These are phyloP conservation scores for Borovskyia barvae DNA, from an alignment of 208 protist genomes.

Conservation along the genomic window DNA sequence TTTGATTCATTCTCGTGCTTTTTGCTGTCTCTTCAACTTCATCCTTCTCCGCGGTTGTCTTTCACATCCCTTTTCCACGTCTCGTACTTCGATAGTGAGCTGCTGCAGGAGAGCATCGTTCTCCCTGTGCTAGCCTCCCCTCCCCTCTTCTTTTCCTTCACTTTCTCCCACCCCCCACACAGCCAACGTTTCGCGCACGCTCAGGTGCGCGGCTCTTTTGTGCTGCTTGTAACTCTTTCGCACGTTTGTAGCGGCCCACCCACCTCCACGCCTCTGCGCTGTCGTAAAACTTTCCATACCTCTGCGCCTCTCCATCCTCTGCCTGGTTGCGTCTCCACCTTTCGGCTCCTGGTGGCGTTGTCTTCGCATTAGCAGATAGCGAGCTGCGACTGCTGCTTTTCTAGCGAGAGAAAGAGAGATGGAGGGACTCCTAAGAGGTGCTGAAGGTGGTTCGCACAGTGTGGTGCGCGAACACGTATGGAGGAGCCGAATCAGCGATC, in stretches of 20 bases:
- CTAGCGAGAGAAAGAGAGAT: too few relatives aligned
- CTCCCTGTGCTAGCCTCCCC: not conserved
- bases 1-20: not conserved
- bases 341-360: too few relatives aligned
- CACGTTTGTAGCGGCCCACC: too few relatives aligned
- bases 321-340: too few relatives aligned
- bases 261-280: too few relatives aligned
- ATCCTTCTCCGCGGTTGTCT: not conserved
- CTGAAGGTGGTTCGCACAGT: conserved; percentile 10
- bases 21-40: not conserved
- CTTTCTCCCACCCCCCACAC: too few relatives aligned
- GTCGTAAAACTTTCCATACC: too few relatives aligned
- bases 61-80: not conserved
- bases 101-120: not conserved
- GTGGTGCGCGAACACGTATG: conserved; percentile 51
- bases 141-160: not conserved
- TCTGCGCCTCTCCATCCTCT: too few relatives aligned
- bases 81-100: not conserved
- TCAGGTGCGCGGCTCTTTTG: not conserved
- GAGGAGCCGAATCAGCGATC: conserved; percentile 50
- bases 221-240: too few relatives aligned
- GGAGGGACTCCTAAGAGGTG: too few relatives aligned
- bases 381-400: too few relatives aligned
- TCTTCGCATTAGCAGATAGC: too few relatives aligned
- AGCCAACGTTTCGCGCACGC: not conserved